These are phyloP conservation scores for Anthracocystis walkeri DNA, from an alignment of 1,284 basidiomycete species.

Conservation along the genomic window DNA sequence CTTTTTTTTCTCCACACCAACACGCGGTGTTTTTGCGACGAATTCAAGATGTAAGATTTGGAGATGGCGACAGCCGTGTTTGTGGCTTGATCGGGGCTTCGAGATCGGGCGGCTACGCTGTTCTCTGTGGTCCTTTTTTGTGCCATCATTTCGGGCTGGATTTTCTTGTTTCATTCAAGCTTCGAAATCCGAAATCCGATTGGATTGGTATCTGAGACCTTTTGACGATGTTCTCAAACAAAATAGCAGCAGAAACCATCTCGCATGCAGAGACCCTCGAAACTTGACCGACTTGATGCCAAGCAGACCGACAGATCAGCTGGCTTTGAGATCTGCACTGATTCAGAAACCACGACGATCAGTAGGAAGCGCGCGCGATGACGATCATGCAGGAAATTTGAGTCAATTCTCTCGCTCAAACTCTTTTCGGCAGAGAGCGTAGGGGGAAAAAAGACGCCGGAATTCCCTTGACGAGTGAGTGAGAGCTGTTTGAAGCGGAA, in stretches of 20 bases:
- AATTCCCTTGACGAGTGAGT: slow-evolving; percentile 1
- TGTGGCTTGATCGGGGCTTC: too few species aligned
- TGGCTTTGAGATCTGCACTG: neutral
- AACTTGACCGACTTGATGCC: neutral
- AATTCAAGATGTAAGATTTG: neutral
- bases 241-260: too few species aligned
- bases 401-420: neutral
- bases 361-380: neutral
- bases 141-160: too few species aligned
- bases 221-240: too few species aligned
- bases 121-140: too few species aligned
- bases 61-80: neutral
- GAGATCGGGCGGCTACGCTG: too few species aligned
- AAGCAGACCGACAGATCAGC: neutral
- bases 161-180: too few species aligned
- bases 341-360: neutral
- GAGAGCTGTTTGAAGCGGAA: neutral
- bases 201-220: too few species aligned
- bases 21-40: slow-evolving; percentile 7
- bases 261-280: too few species aligned
- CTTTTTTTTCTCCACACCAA: slow-evolving; percentile 23
- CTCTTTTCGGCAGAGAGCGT: too few species aligned
- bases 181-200: too few species aligned
- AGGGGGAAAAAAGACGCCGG: neutral
- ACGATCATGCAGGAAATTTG: neutral